Conservation (phyloP, 768 basidiomycete genomes). For the Leccinum variicolor region DNA sequence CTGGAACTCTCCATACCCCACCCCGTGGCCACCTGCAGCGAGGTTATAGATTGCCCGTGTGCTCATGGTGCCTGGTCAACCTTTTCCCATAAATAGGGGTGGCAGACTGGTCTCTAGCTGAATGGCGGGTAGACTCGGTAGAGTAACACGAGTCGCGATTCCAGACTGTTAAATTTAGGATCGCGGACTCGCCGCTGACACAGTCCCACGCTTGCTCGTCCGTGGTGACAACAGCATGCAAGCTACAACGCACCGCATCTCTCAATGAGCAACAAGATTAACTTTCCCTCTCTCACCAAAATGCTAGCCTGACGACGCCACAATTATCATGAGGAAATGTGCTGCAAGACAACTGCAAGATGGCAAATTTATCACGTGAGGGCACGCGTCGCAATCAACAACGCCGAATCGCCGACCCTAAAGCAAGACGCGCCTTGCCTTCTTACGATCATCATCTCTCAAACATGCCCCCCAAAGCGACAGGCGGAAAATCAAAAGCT, state of each 20-base stretch:
- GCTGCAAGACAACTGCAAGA: background rate
- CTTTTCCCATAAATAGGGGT: no score
- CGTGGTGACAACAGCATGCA: background rate
- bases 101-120: no score
- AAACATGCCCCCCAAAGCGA: slow-evolving; percentile 49
- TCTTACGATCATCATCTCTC: slow-evolving; percentile 30
- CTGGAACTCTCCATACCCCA: no score
- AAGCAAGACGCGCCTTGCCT: slow-evolving; percentile 30
- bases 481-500: slow-evolving; percentile 63
- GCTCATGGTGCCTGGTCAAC: no score
- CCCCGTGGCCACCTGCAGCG: no score
- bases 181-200: background rate
- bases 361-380: slow-evolving; percentile 17
- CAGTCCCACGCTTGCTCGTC: background rate
- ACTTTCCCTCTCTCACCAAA: no score
- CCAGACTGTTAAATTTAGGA: background rate
- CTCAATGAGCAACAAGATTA: no score
- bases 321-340: background rate
- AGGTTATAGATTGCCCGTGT: no score
- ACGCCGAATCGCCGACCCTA: slow-evolving; percentile 33
- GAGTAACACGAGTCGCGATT: no score
- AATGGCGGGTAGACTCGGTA: no score
- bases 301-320: no score
- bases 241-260: background rate
- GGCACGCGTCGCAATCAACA: slow-evolving; percentile 30